phyloP scores from a whole-genome alignment of 2,329 filamentous ascomycete species.

The Epichloe elymi region DNA sequence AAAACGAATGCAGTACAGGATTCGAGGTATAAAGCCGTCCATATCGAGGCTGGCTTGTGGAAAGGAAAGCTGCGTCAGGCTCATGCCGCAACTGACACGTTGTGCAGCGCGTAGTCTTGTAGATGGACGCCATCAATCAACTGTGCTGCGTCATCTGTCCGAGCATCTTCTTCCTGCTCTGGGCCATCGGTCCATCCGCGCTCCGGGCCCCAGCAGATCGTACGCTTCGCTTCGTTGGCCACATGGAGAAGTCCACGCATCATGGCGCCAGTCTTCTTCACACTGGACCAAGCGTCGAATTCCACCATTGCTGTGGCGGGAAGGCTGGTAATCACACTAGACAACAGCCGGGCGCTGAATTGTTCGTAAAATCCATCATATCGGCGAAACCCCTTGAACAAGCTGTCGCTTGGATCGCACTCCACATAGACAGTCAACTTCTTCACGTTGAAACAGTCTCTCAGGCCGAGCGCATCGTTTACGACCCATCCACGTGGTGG shows the following conservation, averaged over 20 bases:
- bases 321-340: conserved; percentile 41
- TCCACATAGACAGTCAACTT: conserved; percentile 56
- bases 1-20: no score
- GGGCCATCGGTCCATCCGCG: conserved; percentile 50
- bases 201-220: conserved; percentile 54
- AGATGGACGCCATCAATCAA: conserved; percentile 5
- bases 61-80: no score
- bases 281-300: conserved; percentile 56
- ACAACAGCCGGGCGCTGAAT: conserved; percentile 47
- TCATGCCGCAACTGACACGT: conserved; percentile 11
- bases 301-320: conserved; percentile 45
- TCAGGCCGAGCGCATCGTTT: conserved; percentile 48
- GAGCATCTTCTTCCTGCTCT: conserved; percentile 14
- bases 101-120: conserved; percentile 7
- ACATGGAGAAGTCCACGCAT: conserved; percentile 46
- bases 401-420: conserved; percentile 53
- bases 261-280: conserved; percentile 52
- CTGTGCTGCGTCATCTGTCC: neutral
- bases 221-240: conserved; percentile 32
- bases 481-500: conserved; percentile 61
- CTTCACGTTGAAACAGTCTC: conserved; percentile 45
- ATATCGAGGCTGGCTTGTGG: neutral
- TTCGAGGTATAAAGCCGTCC: neutral
- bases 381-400: conserved; percentile 55
- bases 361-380: conserved; percentile 56